Percentiles rank a stretch among this genome's conserved stretches.
Conservation (phyloP, 2,329 filamentous ascomycete genomes). For the Coniochaeta hoffmannii region DNA sequence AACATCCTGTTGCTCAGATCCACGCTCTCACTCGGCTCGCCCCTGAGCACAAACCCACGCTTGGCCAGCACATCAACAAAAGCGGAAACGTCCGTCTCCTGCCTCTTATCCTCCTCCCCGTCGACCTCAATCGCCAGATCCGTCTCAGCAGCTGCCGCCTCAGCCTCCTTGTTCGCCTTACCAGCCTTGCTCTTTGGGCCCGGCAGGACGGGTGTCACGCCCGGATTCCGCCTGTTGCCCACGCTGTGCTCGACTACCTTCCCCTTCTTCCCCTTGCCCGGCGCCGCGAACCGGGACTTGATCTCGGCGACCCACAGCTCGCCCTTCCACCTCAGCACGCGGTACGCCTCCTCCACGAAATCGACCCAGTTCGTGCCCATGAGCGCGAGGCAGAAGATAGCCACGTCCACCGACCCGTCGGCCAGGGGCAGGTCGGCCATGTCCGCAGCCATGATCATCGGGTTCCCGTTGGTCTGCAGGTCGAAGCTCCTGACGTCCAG, state of each 20-base stretch:
- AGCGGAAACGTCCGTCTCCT: slow-evolving; percentile 77
- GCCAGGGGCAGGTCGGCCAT: slow-evolving; percentile 74
- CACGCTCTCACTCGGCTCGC: slow-evolving; percentile 51
- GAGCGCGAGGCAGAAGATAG: slow-evolving; percentile 90
- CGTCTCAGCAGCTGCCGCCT: slow-evolving; percentile 38
- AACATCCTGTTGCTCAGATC: slow-evolving; percentile 97
- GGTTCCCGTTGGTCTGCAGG: slow-evolving; percentile 62
- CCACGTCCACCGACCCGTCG: slow-evolving; percentile 72
- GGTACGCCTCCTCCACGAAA: slow-evolving; percentile 93
- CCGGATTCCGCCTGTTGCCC: slow-evolving; percentile 55
- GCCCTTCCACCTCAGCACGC: slow-evolving; percentile 84
- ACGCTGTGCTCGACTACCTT: slow-evolving; percentile 61
- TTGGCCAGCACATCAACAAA: slow-evolving; percentile 79
- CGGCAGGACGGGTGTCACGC: slow-evolving; percentile 33
- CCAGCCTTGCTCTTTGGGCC: slow-evolving; percentile 33
- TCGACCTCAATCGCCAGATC: slow-evolving; percentile 66
- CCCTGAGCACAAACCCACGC: slow-evolving; percentile 78
- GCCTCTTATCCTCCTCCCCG: slow-evolving; percentile 52
- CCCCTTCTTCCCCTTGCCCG: slow-evolving; percentile 32
- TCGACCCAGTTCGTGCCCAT: slow-evolving; percentile 99
- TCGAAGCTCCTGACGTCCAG: slow-evolving; percentile 80
- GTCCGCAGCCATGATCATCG: slow-evolving; percentile 79
- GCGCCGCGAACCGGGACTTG: slow-evolving; percentile 74
- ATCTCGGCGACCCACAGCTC: slow-evolving; percentile 98
- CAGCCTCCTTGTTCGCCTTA: slow-evolving; percentile 37